Evolutionary conservation across 2,329 filamentous ascomycete genomes (phyloP).

Genomic region (Stylonectria norvegica): DNA sequence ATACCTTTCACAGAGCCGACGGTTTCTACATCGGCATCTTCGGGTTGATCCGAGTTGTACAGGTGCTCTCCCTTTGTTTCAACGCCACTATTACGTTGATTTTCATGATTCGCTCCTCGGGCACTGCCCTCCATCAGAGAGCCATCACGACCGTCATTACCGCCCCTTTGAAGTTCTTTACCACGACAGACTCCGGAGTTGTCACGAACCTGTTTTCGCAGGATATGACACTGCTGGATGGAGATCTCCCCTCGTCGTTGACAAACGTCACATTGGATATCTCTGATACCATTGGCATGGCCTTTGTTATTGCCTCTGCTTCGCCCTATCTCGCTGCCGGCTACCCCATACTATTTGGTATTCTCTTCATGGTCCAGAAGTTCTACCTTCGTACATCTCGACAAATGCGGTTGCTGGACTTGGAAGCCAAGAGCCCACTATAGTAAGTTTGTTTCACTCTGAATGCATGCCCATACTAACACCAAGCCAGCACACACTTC

Average conservation of each 20-base stretch:
- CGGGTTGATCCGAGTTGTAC: slow-evolving; percentile 19
- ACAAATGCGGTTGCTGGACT: slow-evolving; percentile 57
- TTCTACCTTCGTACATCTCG: slow-evolving; percentile 59
- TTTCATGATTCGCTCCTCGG: slow-evolving; percentile 29
- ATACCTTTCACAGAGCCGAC: slow-evolving; percentile 21
- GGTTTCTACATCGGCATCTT: slow-evolving; percentile 33
- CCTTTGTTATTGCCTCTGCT: slow-evolving; percentile 43
- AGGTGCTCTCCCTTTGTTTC: slow-evolving; percentile 19
- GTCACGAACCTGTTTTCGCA: slow-evolving; percentile 45
- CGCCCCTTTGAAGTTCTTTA: slow-evolving; percentile 42
- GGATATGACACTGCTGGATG: slow-evolving; percentile 42
- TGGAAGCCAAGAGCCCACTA: slow-evolving; percentile 56
- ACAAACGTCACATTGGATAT: slow-evolving; percentile 27
- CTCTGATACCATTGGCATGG: slow-evolving; percentile 37
- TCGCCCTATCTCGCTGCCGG: slow-evolving; percentile 45
- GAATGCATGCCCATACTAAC: neutral
- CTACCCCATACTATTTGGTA: slow-evolving; percentile 46
- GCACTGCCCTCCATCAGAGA: slow-evolving; percentile 30
- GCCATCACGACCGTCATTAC: slow-evolving; percentile 33
- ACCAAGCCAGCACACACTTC: slow-evolving; percentile 42
- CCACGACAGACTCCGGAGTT: slow-evolving; percentile 39
- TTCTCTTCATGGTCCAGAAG: slow-evolving; percentile 51
- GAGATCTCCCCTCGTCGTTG: slow-evolving; percentile 34
- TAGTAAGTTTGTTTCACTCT: slow-evolving; percentile 19
- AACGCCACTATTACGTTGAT: slow-evolving; percentile 16